Conservation (phyloP, 331 rosid genomes). For the Quercus phellos region DNA sequence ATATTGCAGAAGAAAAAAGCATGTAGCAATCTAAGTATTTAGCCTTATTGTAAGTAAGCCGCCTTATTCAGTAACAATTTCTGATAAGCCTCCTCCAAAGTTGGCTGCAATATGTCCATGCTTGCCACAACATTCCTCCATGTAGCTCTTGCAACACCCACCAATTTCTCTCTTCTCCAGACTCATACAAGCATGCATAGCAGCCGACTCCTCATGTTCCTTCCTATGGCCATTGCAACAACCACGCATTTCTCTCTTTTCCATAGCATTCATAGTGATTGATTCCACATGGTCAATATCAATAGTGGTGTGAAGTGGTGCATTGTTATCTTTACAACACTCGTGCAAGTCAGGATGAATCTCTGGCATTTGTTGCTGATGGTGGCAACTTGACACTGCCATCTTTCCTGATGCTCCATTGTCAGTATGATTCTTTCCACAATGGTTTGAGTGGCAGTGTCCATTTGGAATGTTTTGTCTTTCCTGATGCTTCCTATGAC, state of each 20-base stretch:
- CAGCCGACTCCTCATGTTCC: slow-evolving; percentile 2
- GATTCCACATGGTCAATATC: slow-evolving; percentile 33
- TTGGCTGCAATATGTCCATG: slow-evolving; percentile 43
- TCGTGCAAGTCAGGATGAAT: slow-evolving; percentile 14
- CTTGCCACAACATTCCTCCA: slow-evolving; percentile 64
- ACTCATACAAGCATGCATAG: slow-evolving; percentile 38
- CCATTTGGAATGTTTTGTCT: not conserved
- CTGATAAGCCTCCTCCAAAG: slow-evolving; percentile 55
- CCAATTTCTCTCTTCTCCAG: slow-evolving; percentile 49
- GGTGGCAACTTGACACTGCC: slow-evolving; percentile 17
- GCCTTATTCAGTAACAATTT: slow-evolving; percentile 53
- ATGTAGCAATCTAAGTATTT: not conserved
- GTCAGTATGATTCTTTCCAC: slow-evolving; percentile 16
- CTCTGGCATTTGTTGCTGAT: slow-evolving; percentile 14
- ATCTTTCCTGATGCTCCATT: not conserved
- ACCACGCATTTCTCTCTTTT: slow-evolving; percentile 17
- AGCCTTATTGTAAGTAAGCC: slow-evolving; percentile 13
- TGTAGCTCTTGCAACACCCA: slow-evolving; percentile 81
- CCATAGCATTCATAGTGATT: not conserved
- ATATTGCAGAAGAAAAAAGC: slow-evolving; percentile 1
- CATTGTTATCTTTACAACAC: not conserved
- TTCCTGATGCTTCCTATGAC: slow-evolving; percentile 14
- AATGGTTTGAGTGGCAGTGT: slow-evolving; percentile 30
- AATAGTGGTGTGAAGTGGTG: slow-evolving; percentile 14
- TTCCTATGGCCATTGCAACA: slow-evolving; percentile 36